phyloP scores from a whole-genome alignment of 768 basidiomycete genomes.

The Tulasnella sp. region DNA sequence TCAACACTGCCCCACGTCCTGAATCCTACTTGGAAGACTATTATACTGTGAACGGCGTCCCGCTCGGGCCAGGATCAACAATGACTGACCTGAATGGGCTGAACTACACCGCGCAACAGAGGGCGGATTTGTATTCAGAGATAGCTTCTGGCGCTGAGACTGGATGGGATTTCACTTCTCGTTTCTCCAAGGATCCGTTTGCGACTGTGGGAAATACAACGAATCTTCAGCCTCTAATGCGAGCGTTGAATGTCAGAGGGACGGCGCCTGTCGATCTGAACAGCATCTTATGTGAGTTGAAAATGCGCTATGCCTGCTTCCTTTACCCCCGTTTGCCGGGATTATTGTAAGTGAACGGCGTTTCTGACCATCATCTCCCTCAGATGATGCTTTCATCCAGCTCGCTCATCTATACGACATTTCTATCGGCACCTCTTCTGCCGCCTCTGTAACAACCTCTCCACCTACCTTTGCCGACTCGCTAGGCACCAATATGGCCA shows the following conservation, averaged over 20 bases:
- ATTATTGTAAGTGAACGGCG: not conserved
- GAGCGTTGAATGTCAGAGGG: conserved; percentile 59
- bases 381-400: conserved; percentile 42
- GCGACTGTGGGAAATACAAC: conserved; percentile 28
- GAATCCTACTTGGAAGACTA: conserved; percentile 67
- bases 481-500: too few relatives aligned
- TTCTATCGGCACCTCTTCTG: not conserved
- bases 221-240: conserved; percentile 46
- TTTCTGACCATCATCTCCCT: not conserved
- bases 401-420: conserved; percentile 48
- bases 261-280: conserved; percentile 72
- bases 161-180: conserved; percentile 41
- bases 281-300: conserved; percentile 63
- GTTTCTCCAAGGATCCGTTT: conserved; percentile 36
- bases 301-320: too few relatives aligned
- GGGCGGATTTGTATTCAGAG: conserved; percentile 66
- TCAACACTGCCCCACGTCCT: conserved; percentile 78
- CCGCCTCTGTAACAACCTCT: not conserved
- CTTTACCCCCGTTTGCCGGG: too few relatives aligned
- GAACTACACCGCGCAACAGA: conserved; percentile 48
- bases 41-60: conserved; percentile 56
- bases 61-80: conserved; percentile 24
- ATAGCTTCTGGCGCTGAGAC: conserved; percentile 83
- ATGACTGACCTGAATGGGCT: conserved; percentile 19
- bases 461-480: not conserved